Evolutionary conservation across 2,329 filamentous ascomycete genomes (phyloP).

Genomic region (Epichloe sp.): DNA sequence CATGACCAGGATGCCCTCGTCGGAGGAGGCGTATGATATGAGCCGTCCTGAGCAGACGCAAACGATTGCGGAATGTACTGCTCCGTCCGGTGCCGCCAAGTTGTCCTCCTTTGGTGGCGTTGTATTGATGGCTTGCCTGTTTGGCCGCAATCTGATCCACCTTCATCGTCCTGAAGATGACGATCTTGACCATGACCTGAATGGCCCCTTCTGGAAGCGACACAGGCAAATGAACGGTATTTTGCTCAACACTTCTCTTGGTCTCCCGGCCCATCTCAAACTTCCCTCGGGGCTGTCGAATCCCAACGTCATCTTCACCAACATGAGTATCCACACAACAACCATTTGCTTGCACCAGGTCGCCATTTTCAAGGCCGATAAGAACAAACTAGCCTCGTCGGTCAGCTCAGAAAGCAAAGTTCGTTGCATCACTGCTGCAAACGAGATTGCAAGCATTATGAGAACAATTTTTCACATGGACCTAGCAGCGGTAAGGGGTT

Average conservation of each 20-base stretch:
- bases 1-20: conserved; percentile 68
- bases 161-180: conserved; percentile 74
- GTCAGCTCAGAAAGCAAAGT: conserved; percentile 85
- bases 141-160: conserved; percentile 83
- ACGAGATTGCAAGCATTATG: conserved; percentile 92
- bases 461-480: conserved; percentile 87
- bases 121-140: conserved; percentile 74
- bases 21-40: conserved; percentile 74
- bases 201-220: conserved; percentile 91
- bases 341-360: conserved; percentile 97
- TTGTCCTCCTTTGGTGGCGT: conserved; percentile 71
- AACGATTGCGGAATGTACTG: conserved; percentile 57
- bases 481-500: conserved; percentile 53
- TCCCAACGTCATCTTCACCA: conserved; percentile 81
- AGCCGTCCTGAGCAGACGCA: conserved; percentile 61
- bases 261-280: conserved; percentile 67
- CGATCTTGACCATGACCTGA: conserved; percentile 74
- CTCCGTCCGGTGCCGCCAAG: conserved; percentile 55
- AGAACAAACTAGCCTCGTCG: conserved; percentile 62
- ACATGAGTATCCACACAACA: conserved; percentile 94
- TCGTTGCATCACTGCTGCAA: conserved; percentile 82
- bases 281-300: conserved; percentile 63
- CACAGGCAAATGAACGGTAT: conserved; percentile 84
- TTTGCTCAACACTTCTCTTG: conserved; percentile 73
- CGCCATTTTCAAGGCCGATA: conserved; percentile 94